Conservation (phyloP, 1,284 basidiomycete species). For the Abortiporus biennis region DNA sequence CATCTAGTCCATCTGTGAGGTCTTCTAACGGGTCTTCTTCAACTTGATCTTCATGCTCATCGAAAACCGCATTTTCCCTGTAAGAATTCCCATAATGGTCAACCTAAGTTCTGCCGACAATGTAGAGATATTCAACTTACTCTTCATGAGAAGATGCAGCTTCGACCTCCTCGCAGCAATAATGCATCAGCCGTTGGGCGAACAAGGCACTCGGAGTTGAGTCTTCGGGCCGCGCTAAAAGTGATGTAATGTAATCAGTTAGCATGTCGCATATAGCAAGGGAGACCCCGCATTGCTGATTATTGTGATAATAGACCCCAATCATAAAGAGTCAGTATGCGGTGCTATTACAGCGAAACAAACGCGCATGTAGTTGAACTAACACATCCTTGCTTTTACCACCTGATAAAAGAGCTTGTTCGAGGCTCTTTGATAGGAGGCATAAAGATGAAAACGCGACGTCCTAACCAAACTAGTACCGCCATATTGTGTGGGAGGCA, state of each 20-base stretch:
- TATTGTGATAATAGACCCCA: neutral
- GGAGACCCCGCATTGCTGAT: neutral
- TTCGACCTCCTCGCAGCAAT: constrained; percentile 53
- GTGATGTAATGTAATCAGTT: constrained; percentile 8
- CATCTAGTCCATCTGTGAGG: constrained; percentile 59
- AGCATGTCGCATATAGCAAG: neutral
- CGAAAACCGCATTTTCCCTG: neutral
- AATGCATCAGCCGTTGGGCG: constrained; percentile 84
- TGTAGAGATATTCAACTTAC: neutral
- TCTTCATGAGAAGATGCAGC: constrained; percentile 10
- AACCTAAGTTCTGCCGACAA: constrained; percentile 1
- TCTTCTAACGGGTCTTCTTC: constrained; percentile 48
- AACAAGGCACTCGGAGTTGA: constrained; percentile 72
- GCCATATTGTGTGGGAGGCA: too few relatives aligned
- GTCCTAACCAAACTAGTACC: too few relatives aligned
- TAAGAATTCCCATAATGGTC: neutral
- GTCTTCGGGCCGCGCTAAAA: constrained; percentile 9
- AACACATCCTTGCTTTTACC: too few relatives aligned
- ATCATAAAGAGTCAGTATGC: neutral
- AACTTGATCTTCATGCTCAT: constrained; percentile 15
- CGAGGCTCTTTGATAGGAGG: too few relatives aligned
- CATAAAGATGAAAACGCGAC: neutral
- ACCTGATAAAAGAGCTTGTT: too few relatives aligned
- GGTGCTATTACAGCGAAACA: neutral
- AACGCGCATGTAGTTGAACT: too few relatives aligned